phyloP scores from a whole-genome alignment of 495 filamentous ascomycete genomes.

The Penicillium malachiteum region DNA sequence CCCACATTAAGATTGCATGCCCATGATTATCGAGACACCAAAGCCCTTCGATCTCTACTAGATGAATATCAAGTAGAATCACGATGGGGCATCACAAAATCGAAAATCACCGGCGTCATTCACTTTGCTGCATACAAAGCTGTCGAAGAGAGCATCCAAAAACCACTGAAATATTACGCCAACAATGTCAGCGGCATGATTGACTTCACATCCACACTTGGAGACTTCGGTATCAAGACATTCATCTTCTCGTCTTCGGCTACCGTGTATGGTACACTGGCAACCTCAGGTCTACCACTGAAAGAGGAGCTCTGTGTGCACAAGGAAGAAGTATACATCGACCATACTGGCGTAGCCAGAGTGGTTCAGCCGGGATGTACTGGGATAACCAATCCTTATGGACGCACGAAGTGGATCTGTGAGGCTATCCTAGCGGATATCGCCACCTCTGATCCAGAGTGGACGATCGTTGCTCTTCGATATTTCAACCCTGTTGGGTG shows the following conservation, averaged over 20 bases:
- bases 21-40: slow-evolving; percentile 56
- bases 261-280: slow-evolving; percentile 62
- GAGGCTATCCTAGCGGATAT: slow-evolving; percentile 65
- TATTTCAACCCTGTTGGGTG: slow-evolving; percentile 72
- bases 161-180: slow-evolving; percentile 61
- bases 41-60: slow-evolving; percentile 40
- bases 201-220: slow-evolving; percentile 53
- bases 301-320: slow-evolving; percentile 62
- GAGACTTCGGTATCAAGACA: slow-evolving; percentile 59
- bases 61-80: slow-evolving; percentile 36
- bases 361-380: slow-evolving; percentile 42
- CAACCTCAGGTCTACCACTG: slow-evolving; percentile 52
- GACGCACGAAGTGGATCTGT: slow-evolving; percentile 65
- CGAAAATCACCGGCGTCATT: slow-evolving; percentile 59
- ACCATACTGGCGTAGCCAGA: slow-evolving; percentile 30
- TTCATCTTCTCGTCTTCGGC: slow-evolving; percentile 67
- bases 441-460: slow-evolving; percentile 55
- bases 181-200: slow-evolving; percentile 68
- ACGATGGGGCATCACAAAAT: slow-evolving; percentile 42
- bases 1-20: slow-evolving; percentile 55
- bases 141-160: slow-evolving; percentile 51
- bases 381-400: slow-evolving; percentile 64
- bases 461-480: slow-evolving; percentile 60
- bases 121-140: slow-evolving; percentile 65
- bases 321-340: slow-evolving; percentile 39